Evolutionary conservation across 208 protist genomes (phyloP).

Genomic region (Blechomonas ayalai): DNA sequence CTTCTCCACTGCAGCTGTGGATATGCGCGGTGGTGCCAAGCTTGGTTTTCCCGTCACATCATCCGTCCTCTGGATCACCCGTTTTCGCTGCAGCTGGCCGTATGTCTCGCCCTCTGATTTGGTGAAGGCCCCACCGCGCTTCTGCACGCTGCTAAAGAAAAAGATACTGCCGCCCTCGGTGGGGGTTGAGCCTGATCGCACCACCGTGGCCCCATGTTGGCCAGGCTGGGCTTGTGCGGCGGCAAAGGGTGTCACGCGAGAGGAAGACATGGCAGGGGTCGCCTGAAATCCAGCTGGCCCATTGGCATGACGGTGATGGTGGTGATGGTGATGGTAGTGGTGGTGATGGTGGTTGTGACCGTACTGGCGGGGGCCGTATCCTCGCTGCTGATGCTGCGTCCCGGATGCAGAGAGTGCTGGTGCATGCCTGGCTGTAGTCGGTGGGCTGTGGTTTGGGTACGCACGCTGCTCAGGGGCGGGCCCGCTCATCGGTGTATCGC

Average conservation of each 20-base stretch:
- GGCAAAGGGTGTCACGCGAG: constrained; percentile 47
- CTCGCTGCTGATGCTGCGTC: too few relatives aligned
- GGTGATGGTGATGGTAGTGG: neutral
- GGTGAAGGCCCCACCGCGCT: constrained; percentile 72
- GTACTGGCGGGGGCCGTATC: too few relatives aligned
- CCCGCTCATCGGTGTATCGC: too few relatives aligned
- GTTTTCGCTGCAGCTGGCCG: constrained; percentile 47
- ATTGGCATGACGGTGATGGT: neutral
- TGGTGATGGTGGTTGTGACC: too few relatives aligned
- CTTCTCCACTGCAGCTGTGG: constrained; percentile 11
- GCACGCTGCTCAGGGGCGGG: too few relatives aligned
- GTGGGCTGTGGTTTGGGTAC: too few relatives aligned
- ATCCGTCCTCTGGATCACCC: constrained; percentile 27
- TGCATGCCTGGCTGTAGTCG: too few relatives aligned
- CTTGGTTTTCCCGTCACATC: constrained; percentile 5
- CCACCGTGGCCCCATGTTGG: constrained; percentile 62
- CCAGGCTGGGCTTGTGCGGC: constrained; percentile 49
- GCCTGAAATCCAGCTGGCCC: constrained; percentile 6
- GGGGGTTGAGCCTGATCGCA: constrained; percentile 40
- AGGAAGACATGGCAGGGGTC: constrained; percentile 21
- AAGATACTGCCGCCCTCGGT: constrained; percentile 43
- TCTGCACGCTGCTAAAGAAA: constrained; percentile 81
- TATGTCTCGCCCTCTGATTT: constrained; percentile 57
- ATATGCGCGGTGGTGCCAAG: too few relatives aligned
- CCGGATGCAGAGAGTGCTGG: too few relatives aligned